phyloP scores from a whole-genome alignment of 805 yeast species.

The Scheffersomyces lignosus region DNA sequence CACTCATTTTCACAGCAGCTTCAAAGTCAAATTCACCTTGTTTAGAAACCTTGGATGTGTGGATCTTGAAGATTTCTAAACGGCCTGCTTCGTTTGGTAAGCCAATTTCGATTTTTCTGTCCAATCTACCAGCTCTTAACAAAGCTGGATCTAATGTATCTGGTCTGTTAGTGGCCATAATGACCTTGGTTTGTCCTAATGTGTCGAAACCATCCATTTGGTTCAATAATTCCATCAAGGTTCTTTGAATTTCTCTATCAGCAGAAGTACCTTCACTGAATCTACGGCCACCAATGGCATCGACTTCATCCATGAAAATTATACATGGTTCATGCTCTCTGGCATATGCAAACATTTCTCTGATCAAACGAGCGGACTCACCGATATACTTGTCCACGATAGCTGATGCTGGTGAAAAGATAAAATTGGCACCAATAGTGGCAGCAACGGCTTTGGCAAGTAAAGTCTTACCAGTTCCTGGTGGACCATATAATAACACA shows the following conservation, averaged over 20 bases:
- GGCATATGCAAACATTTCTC: slow-evolving; percentile 98
- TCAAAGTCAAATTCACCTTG: slow-evolving; percentile 97
- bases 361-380: slow-evolving; percentile 91
- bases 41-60: slow-evolving; percentile 78
- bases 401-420: slow-evolving; percentile 97
- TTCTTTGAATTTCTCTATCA: slow-evolving; percentile 97
- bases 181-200: slow-evolving; percentile 93
- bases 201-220: slow-evolving; percentile 99
- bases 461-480: slow-evolving; percentile 96
- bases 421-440: slow-evolving; percentile 96
- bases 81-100: slow-evolving; percentile 96
- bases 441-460: slow-evolving; percentile 98
- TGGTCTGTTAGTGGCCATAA: slow-evolving; percentile 99
- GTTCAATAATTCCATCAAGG: slow-evolving; percentile 92
- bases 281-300: slow-evolving; percentile 98
- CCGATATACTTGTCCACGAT: slow-evolving; percentile 98
- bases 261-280: slow-evolving; percentile 98
- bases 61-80: slow-evolving; percentile 90
- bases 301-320: slow-evolving; percentile 97
- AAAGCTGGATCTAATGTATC: slow-evolving; percentile 97
- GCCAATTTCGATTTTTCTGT: slow-evolving; percentile 92
- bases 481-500: slow-evolving; percentile 94
- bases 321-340: slow-evolving; percentile 98
- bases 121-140: slow-evolving; percentile 95
- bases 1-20: slow-evolving; percentile 97